Conservation (phyloP, 2,329 filamentous ascomycete genomes). For the Daldinia eschscholtzii region DNA sequence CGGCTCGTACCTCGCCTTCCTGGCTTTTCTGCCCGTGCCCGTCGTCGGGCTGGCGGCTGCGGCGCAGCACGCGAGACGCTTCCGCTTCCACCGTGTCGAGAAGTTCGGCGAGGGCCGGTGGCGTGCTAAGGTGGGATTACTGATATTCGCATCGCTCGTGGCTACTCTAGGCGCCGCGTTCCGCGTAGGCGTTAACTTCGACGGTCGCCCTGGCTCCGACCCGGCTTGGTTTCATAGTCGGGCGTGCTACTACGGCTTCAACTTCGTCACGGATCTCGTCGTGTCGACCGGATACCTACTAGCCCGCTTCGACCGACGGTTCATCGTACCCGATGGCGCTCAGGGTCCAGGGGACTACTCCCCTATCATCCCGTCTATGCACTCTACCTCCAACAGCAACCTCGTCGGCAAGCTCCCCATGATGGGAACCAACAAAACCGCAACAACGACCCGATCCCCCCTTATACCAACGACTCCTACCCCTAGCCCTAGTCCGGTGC, state of each 20-base stretch:
- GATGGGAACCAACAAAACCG: slow-evolving; percentile 17
- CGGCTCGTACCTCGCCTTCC: slow-evolving; percentile 69
- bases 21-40: slow-evolving; percentile 66
- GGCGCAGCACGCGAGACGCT: slow-evolving; percentile 44
- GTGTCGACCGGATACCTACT: slow-evolving; percentile 76
- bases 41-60: slow-evolving; percentile 66
- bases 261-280: slow-evolving; percentile 79
- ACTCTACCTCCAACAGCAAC: slow-evolving; percentile 21
- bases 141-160: slow-evolving; percentile 69
- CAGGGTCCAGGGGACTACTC: slow-evolving; percentile 67
- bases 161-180: slow-evolving; percentile 78
- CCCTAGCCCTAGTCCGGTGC: not conserved
- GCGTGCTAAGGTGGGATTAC: slow-evolving; percentile 73
- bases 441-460: slow-evolving; percentile 15
- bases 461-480: not conserved
- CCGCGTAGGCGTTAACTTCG: slow-evolving; percentile 71
- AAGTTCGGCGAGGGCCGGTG: slow-evolving; percentile 77
- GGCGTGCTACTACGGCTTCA: slow-evolving; percentile 83
- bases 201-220: slow-evolving; percentile 60
- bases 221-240: slow-evolving; percentile 79
- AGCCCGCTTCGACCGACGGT: slow-evolving; percentile 78
- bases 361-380: slow-evolving; percentile 33
- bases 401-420: slow-evolving; percentile 25
- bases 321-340: slow-evolving; percentile 79
- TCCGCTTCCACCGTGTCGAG: slow-evolving; percentile 55